phyloP scores from a whole-genome alignment of 768 basidiomycete genomes.

The Suillus luteus region DNA sequence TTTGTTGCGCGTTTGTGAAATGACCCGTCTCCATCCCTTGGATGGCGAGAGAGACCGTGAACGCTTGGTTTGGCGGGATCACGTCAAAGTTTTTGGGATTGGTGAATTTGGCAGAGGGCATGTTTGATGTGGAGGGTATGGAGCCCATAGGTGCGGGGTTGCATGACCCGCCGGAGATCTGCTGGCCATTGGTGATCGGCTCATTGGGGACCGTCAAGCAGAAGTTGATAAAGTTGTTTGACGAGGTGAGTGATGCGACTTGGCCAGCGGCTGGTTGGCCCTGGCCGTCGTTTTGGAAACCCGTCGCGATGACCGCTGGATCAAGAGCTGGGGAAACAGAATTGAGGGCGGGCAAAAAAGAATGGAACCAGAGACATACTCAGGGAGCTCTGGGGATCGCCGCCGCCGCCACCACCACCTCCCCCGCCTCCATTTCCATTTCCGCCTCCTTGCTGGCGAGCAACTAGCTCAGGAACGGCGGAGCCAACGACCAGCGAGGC shows the following conservation, averaged over 20 bases:
- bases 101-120: conserved; percentile 52
- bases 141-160: conserved; percentile 60
- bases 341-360: conserved; percentile 13
- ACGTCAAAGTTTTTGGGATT: conserved; percentile 43
- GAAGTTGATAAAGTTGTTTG: conserved; percentile 66
- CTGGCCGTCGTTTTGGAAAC: conserved; percentile 54
- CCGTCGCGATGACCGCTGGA: conserved; percentile 48
- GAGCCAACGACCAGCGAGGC: conserved; percentile 36
- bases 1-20: conserved; percentile 57
- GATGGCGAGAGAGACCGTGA: conserved; percentile 54
- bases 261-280: conserved; percentile 46
- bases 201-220: conserved; percentile 46
- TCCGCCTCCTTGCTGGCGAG: conserved; percentile 23
- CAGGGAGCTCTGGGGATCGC: conserved; percentile 46
- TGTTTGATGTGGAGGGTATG: conserved; percentile 48
- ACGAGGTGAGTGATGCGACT: conserved; percentile 52
- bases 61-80: conserved; percentile 46
- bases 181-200: conserved; percentile 57
- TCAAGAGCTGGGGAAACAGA: conserved; percentile 45
- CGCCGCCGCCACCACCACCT: conserved; percentile 14
- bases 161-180: conserved; percentile 54
- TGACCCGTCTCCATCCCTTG: conserved; percentile 49
- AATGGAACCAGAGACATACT: conserved; percentile 17
- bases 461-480: conserved; percentile 24
- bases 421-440: conserved; percentile 9